Evolutionary conservation across 768 basidiomycete genomes (phyloP), one percentile per base, ranked within the genome.

Genomic region (Kwoniella botswanensis): DNA sequence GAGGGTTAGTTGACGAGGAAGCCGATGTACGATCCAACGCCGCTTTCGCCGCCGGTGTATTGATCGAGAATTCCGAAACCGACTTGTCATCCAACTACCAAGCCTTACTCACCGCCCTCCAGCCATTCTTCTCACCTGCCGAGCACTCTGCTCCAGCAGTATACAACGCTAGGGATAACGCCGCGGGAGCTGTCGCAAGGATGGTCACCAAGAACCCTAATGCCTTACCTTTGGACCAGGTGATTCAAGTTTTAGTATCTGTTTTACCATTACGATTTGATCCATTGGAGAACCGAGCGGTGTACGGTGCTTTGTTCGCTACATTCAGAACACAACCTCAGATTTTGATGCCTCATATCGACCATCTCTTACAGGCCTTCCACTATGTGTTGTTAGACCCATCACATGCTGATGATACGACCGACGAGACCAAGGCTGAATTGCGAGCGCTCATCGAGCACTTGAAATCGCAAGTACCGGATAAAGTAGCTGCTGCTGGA

Each of bases 11-110:
- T 69, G 96, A 98, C 80, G 84, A 86, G 1, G 96, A 98, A 53
- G 85, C 90, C n/a, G 96, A 98, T 84, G 95, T 98, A 10, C 90
- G 92, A 77, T 94, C 93, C 85, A 98, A 98, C 78, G 94, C 94
- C 21, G 94, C 94, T 17, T 99, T 97, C 82, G 96, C 95, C 43
- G 87, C 89, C 43, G 96, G 97, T 70, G 90, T 96, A 53, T 88
- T 99, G 67, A 88, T 98, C 73, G 93, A 95, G 85, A 89, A 94
- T 85, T 90, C 93, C 7, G 86, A 90, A 57, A 83, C 89, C 67
- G 94, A 99, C 82, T 88, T 98, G 50, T 89, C 91, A 0, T 85
- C 87, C 11, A 94, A 97, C 79, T 96, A 92, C 85, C 84, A 90
- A 52, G 87, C 87, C 70, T 86, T 98, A 54, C 92, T 98, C 60